These are phyloP conservation scores for Sporothrix sp. DNA, from an alignment of 2,329 filamentous ascomycete species.

Conservation along the genomic window DNA sequence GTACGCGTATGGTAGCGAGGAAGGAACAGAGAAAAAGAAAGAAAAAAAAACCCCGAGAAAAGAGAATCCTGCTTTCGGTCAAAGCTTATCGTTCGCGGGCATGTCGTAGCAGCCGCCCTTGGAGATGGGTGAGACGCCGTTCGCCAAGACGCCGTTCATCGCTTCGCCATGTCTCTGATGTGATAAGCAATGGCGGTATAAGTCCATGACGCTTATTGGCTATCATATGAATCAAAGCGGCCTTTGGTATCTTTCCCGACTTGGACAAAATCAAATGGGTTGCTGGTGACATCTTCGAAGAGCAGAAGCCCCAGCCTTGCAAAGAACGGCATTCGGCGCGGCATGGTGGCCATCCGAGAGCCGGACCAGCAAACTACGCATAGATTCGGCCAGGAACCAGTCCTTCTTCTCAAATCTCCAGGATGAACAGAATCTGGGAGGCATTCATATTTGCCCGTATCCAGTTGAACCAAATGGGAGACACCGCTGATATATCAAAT, in stretches of 20 bases:
- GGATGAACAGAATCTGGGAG: no score
- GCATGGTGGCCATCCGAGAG: no score
- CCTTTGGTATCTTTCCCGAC: background rate
- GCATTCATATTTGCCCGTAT: no score
- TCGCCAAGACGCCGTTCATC: background rate
- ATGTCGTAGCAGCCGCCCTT: background rate
- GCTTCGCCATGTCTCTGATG: background rate
- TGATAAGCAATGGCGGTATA: slow-evolving; percentile 7
- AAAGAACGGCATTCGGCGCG: no score
- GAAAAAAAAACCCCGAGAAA: background rate
- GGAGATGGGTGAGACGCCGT: background rate
- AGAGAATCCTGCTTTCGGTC: background rate
- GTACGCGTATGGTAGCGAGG: background rate
- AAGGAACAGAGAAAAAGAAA: background rate
- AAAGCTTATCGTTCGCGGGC: background rate
- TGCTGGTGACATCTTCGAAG: background rate
- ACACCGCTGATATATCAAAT: no score
- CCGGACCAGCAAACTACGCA: no score
- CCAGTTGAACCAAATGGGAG: no score
- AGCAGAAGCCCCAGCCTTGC: no score
- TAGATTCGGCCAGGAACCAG: no score
- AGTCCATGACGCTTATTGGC: background rate
- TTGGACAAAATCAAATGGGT: no score
- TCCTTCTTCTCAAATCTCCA: no score
- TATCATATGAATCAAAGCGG: no score